These are phyloP conservation scores for Tulasnella sp. DNA, from an alignment of 768 basidiomycete genomes.

Conservation along the genomic window DNA sequence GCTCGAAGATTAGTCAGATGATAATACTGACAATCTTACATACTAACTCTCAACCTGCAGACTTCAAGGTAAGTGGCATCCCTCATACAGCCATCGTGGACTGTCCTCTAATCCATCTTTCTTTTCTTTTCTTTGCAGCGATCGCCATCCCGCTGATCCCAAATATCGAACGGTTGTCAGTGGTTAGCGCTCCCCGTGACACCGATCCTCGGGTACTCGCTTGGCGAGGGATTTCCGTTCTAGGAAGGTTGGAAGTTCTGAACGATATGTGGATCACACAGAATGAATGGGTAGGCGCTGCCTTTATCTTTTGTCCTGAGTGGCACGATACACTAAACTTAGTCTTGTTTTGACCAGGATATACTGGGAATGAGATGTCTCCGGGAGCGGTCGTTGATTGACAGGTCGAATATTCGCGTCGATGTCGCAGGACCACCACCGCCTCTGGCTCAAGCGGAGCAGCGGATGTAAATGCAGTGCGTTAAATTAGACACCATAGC, in stretches of 20 bases:
- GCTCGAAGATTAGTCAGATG: neutral
- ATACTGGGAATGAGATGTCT: conserved; percentile 29
- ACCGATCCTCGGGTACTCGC: conserved; percentile 80
- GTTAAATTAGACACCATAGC: too few species aligned
- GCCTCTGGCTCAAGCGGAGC: too few species aligned
- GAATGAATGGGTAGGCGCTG: conserved; percentile 70
- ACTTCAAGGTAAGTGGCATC: conserved; percentile 1
- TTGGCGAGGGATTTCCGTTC: conserved; percentile 91
- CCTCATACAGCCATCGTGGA: neutral
- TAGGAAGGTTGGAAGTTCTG: conserved; percentile 84
- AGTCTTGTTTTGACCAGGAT: conserved; percentile 21
- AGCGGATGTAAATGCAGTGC: too few species aligned
- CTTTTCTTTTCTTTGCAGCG: conserved; percentile 45
- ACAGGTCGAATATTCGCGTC: neutral
- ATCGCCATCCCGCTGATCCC: conserved; percentile 73
- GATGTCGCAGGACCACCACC: too few species aligned
- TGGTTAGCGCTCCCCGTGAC: conserved; percentile 90
- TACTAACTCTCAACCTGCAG: neutral
- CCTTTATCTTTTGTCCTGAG: neutral
- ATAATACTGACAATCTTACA: conserved; percentile 15
- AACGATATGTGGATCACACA: conserved; percentile 81
- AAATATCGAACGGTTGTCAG: conserved; percentile 79
- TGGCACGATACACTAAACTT: neutral
- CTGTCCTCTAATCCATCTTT: neutral
- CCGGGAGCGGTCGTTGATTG: conserved; percentile 26